Evolutionary conservation across 1,139 yeast species (phyloP).

Genomic region (Entelexis paramagnoliae): DNA sequence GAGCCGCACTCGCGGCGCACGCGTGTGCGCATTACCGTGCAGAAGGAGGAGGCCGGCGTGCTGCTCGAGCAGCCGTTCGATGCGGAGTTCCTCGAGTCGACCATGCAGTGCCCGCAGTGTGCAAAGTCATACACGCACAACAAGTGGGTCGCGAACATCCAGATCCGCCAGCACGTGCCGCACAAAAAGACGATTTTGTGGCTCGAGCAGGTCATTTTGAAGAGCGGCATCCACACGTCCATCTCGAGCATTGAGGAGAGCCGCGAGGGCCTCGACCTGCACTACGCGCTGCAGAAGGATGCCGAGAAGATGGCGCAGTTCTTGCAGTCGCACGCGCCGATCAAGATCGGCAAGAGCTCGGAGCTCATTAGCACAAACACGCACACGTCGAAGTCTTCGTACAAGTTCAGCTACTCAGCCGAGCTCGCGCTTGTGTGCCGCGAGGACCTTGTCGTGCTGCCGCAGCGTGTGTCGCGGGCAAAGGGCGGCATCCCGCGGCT

Average conservation of each 20-base stretch:
- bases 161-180: slow-evolving; percentile 91
- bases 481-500: slow-evolving; percentile 66
- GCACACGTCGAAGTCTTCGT: slow-evolving; percentile 77
- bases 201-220: slow-evolving; percentile 87
- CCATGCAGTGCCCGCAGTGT: slow-evolving; percentile 98
- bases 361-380: slow-evolving; percentile 87
- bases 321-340: slow-evolving; percentile 72
- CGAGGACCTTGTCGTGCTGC: slow-evolving; percentile 88
- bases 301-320: slow-evolving; percentile 93
- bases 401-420: slow-evolving; percentile 82
- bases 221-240: slow-evolving; percentile 85
- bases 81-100: slow-evolving; percentile 87
- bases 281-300: slow-evolving; percentile 76
- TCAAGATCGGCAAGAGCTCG: slow-evolving; percentile 69
- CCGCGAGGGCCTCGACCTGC: slow-evolving; percentile 91
- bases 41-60: slow-evolving; percentile 84
- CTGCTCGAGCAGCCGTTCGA: slow-evolving; percentile 90
- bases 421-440: slow-evolving; percentile 95
- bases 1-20: slow-evolving; percentile 97
- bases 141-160: slow-evolving; percentile 98
- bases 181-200: slow-evolving; percentile 95
- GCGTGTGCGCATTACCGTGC: slow-evolving; percentile 80
- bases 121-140: slow-evolving; percentile 92
- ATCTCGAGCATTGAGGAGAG: slow-evolving; percentile 88
- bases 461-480: slow-evolving; percentile 71